Evolutionary conservation across 2,329 filamentous ascomycete genomes (phyloP).

Genomic region (Zymoseptoria brevis): DNA sequence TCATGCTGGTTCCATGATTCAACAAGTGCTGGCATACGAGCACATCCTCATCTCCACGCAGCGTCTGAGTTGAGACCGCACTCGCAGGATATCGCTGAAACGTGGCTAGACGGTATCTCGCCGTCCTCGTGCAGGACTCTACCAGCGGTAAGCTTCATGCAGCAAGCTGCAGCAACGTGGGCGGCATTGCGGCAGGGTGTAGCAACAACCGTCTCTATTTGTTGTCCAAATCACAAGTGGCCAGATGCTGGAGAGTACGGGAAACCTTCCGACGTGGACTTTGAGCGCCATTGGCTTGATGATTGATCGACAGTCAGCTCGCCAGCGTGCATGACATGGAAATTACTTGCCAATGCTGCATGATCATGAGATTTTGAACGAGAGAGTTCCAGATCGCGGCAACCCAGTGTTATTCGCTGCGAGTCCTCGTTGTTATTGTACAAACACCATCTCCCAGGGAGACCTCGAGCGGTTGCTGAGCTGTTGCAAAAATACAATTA

Average conservation of each 20-base stretch:
- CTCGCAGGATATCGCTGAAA: not conserved
- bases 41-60: not conserved
- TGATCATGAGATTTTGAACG: no score
- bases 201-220: conserved; percentile 1
- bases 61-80: not conserved
- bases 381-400: no score
- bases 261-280: not conserved
- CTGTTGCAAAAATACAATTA: not conserved
- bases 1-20: not conserved
- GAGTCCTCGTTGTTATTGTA: not conserved
- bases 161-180: not conserved
- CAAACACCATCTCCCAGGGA: not conserved
- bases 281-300: not conserved
- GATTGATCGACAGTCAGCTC: not conserved
- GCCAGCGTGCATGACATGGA: not conserved
- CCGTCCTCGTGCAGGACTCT: not conserved
- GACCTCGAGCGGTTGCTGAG: not conserved
- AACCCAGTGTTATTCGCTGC: not conserved
- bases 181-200: not conserved
- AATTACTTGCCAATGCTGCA: not conserved
- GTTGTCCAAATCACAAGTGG: not conserved
- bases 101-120: not conserved
- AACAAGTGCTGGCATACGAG: not conserved
- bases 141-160: not conserved
- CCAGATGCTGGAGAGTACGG: not conserved